Evolutionary conservation across 2,329 filamentous ascomycete genomes (phyloP).

Genomic region (Teratosphaeria nubilosa): DNA sequence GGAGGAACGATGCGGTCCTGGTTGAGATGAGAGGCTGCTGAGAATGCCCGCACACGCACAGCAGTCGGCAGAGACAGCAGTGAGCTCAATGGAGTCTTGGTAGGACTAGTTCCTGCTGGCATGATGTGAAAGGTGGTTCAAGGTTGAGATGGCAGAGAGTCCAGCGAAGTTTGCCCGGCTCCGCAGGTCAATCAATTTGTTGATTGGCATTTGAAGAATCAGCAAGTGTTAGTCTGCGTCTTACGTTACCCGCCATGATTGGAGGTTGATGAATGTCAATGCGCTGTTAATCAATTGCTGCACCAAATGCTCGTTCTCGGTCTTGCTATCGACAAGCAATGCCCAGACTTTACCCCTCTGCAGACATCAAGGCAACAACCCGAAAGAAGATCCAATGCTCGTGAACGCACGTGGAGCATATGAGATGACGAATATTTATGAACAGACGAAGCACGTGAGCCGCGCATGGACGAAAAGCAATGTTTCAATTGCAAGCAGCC

Average conservation of each 20-base stretch:
- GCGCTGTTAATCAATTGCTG: no score
- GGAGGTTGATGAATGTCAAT: no score
- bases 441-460: neutral
- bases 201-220: no score
- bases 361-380: neutral
- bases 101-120: neutral
- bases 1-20: constrained; percentile 1
- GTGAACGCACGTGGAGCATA: neutral
- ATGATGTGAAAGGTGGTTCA: neutral
- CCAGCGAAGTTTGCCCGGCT: no score
- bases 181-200: no score
- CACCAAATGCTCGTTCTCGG: no score
- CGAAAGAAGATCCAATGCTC: neutral
- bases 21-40: constrained; percentile 1
- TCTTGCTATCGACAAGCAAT: neutral
- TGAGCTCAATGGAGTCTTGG: neutral
- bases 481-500: no score
- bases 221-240: no score
- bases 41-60: constrained; percentile 8
- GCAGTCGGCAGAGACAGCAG: neutral
- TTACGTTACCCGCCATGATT: no score
- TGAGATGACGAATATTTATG: neutral
- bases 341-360: neutral
- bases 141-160: neutral
- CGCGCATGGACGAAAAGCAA: neutral